Evolutionary conservation across 257 asterid genomes (phyloP).

Genomic region (Ballota nigra): DNA sequence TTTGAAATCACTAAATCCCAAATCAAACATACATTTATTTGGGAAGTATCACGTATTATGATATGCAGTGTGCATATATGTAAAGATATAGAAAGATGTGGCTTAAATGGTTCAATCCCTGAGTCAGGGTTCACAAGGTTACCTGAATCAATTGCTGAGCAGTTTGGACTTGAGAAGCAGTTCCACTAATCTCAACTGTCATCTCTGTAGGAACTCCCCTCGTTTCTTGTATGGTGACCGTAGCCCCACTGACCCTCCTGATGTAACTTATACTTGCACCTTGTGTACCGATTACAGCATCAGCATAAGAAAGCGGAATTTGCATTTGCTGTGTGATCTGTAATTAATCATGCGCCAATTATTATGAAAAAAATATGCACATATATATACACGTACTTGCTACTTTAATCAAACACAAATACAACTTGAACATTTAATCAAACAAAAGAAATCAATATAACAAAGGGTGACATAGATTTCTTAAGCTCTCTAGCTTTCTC

Average conservation of each 20-base stretch:
- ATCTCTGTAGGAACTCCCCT: slow-evolving; percentile 92
- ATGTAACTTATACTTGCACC: slow-evolving; percentile 94
- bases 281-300: slow-evolving; percentile 92
- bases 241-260: slow-evolving; percentile 90
- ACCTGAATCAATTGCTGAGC: slow-evolving; percentile 96
- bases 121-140: slow-evolving; percentile 14
- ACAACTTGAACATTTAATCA: not conserved
- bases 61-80: too few relatives aligned
- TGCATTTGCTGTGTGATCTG: slow-evolving; percentile 85
- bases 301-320: slow-evolving; percentile 88
- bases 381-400: not conserved
- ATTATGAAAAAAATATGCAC: not conserved
- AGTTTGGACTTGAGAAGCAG: slow-evolving; percentile 92
- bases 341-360: slow-evolving; percentile 23
- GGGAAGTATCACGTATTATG: not conserved
- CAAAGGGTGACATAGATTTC: not conserved
- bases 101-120: not conserved
- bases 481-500: not conserved
- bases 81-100: not conserved
- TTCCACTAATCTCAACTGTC: slow-evolving; percentile 95
- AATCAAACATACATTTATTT: not conserved
- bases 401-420: not conserved
- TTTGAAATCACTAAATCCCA: too few relatives aligned
- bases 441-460: not conserved
- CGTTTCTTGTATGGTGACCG: slow-evolving; percentile 92